Percentiles rank a stretch among this genome's conserved stretches.
Conservation (phyloP, 225 moss, liverwort and hornwort genomes). For the Physcomitrellopsis africana region DNA sequence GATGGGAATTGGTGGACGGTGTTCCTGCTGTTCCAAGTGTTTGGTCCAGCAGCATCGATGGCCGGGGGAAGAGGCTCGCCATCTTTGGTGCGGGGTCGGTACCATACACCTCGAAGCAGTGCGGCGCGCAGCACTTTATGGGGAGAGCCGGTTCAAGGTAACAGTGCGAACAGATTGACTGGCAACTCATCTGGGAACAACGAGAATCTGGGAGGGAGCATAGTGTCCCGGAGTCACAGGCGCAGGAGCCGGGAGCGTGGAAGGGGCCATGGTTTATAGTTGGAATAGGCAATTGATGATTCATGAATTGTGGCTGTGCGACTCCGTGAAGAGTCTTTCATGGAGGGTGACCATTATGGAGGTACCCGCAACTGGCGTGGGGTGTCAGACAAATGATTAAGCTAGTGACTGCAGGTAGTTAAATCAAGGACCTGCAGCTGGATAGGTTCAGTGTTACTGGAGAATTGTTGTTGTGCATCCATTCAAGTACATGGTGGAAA, state of each 20-base stretch:
- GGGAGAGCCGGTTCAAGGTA: constrained; percentile 80
- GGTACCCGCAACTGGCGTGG: too few species aligned
- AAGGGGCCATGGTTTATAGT: constrained; percentile 75
- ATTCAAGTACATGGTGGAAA: too few species aligned
- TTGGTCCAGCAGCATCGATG: constrained; percentile 77
- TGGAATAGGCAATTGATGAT: too few species aligned
- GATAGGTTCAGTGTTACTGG: too few species aligned
- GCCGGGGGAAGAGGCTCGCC: constrained; percentile 67
- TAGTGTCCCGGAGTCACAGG: constrained; percentile 88
- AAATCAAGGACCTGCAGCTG: too few species aligned
- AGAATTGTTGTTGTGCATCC: too few species aligned
- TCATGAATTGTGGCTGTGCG: too few species aligned
- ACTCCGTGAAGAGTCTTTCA: too few species aligned
- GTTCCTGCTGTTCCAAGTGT: constrained; percentile 86
- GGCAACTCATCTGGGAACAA: constrained; percentile 50
- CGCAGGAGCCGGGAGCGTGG: constrained; percentile 89
- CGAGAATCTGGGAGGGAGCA: constrained; percentile 64
- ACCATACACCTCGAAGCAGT: constrained; percentile 54
- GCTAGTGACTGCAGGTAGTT: too few species aligned
- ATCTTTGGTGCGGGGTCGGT: constrained; percentile 56
- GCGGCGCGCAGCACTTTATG: constrained; percentile 68
- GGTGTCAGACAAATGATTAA: too few species aligned
- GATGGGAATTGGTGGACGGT: constrained; percentile 99
- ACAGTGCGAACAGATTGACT: constrained; percentile 47
- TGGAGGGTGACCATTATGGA: too few species aligned